These are phyloP conservation scores for Colletotrichum higginsianum DNA, from an alignment of 2,329 filamentous ascomycete species.

Conservation along the genomic window DNA sequence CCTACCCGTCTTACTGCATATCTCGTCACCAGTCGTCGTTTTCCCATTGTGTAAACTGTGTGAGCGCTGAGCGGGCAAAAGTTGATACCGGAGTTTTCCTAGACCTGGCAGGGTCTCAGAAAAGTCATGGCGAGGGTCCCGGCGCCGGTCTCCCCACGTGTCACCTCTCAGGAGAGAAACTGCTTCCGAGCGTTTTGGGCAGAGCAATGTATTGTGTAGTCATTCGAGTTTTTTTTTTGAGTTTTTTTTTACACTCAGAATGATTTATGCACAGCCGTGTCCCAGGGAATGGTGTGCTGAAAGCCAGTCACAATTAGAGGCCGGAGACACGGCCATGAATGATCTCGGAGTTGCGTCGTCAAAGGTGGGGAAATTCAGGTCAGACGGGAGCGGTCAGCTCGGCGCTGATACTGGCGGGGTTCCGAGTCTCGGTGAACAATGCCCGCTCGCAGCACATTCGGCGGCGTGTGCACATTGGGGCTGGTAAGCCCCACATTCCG, in stretches of 20 bases:
- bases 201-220: not conserved
- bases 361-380: slow-evolving; percentile 20
- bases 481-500: slow-evolving; percentile 13
- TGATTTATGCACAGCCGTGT: not conserved
- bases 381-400: slow-evolving; percentile 30
- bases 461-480: slow-evolving; percentile 20
- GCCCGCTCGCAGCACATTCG: slow-evolving; percentile 21
- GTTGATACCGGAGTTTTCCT: not conserved
- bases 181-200: too few relatives aligned
- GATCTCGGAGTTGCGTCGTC: slow-evolving; percentile 24
- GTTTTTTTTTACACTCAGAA: accelerated
- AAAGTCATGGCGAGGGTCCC: slow-evolving; percentile 1
- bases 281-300: too few relatives aligned
- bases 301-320: not conserved
- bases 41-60: not conserved
- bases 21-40: not conserved
- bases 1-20: too few relatives aligned
- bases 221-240: too few relatives aligned
- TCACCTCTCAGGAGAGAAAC: not conserved
- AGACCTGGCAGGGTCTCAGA: not conserved
- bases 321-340: not conserved
- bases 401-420: slow-evolving; percentile 28
- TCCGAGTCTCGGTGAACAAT: slow-evolving; percentile 38
- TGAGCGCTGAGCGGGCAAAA: not conserved
- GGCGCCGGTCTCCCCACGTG: not conserved